A percentile compares a stretch with the other conserved stretches of the same genome.
phyloP scores from a whole-genome alignment of 768 basidiomycete genomes.

The Rhizopogon vinicolor region DNA sequence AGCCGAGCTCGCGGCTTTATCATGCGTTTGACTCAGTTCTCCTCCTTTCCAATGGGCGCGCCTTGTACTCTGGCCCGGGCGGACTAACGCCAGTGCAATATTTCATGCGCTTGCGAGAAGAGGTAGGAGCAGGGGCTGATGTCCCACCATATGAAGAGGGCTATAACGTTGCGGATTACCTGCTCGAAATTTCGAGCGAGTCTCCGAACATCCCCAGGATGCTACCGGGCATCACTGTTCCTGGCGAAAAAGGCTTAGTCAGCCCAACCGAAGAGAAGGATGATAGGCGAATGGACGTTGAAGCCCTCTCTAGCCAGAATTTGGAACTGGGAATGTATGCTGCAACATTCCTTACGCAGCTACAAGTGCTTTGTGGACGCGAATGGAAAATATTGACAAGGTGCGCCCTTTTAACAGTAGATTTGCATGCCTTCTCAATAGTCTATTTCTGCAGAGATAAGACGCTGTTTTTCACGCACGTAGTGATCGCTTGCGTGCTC shows the following conservation, averaged over 20 bases:
- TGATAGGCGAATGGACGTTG: conserved; percentile 10
- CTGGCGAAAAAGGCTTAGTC: not conserved
- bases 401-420: conserved; percentile 25
- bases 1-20: conserved; percentile 83
- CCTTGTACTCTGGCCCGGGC: conserved; percentile 78
- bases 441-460: conserved; percentile 55
- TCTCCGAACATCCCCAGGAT: conserved; percentile 40
- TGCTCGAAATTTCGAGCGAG: conserved; percentile 82
- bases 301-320: conserved; percentile 14
- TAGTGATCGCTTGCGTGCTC: conserved; percentile 61
- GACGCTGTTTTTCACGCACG: conserved; percentile 77
- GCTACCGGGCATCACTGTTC: conserved; percentile 1
- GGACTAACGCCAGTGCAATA: conserved; percentile 63
- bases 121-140: conserved; percentile 23
- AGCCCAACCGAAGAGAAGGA: conserved; percentile 10
- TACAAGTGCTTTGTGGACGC: conserved; percentile 75
- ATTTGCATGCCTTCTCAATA: not conserved
- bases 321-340: conserved; percentile 39
- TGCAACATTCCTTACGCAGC: conserved; percentile 85
- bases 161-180: conserved; percentile 91
- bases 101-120: conserved; percentile 39
- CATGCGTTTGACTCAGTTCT: conserved; percentile 81
- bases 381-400: conserved; percentile 82
- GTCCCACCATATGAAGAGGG: conserved; percentile 62
- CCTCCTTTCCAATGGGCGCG: conserved; percentile 70